These are phyloP conservation scores for Corynespora cassiicola DNA, from an alignment of 2,329 filamentous ascomycete genomes.

Conservation along the genomic window DNA sequence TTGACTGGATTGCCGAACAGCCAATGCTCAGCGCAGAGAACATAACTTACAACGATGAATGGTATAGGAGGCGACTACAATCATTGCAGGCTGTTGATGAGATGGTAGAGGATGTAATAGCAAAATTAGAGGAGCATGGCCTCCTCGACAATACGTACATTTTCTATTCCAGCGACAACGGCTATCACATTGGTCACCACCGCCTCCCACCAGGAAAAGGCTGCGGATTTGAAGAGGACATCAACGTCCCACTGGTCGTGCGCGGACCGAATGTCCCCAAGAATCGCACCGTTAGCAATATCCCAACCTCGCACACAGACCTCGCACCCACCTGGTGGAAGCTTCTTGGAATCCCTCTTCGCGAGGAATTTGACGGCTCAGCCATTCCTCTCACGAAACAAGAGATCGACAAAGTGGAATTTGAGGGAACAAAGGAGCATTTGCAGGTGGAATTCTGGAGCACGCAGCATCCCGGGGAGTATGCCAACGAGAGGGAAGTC, in stretches of 20 bases:
- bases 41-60: conserved; percentile 61
- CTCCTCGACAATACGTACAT: conserved; percentile 54
- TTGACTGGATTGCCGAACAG: conserved; percentile 53
- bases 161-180: conserved; percentile 46
- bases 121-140: conserved; percentile 47
- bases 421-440: conserved; percentile 28
- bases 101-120: conserved; percentile 53
- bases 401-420: conserved; percentile 3
- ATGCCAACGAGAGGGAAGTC: background rate
- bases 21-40: conserved; percentile 50
- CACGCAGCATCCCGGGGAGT: background rate
- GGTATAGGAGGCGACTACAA: conserved; percentile 55
- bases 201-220: conserved; percentile 44
- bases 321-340: conserved; percentile 43
- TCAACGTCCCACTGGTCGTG: conserved; percentile 44
- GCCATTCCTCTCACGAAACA: conserved; percentile 31
- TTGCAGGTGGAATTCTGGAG: conserved; percentile 48
- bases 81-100: conserved; percentile 62
- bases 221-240: conserved; percentile 44
- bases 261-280: conserved; percentile 38
- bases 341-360: conserved; percentile 25
- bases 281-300: conserved; percentile 23
- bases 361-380: conserved; percentile 36
- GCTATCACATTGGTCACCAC: conserved; percentile 45
- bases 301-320: conserved; percentile 44